A percentile compares a stretch with the other conserved stretches of the same genome.
Evolutionary conservation across 192 early-diverging fungal species (phyloP).

Genomic region (Rhizophagus clarus): DNA sequence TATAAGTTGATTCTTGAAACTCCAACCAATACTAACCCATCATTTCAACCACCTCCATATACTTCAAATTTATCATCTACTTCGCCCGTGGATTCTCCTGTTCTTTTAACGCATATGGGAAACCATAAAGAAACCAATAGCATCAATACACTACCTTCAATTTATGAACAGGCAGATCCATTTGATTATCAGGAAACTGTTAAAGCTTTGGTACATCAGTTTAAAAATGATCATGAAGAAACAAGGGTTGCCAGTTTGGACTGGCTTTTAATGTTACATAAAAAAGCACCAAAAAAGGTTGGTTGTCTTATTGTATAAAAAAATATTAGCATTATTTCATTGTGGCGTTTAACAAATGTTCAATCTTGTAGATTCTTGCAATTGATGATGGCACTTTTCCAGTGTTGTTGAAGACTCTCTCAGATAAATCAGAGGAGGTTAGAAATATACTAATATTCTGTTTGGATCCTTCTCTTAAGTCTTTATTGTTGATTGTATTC

Average conservation of each 20-base stretch:
- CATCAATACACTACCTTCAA: not conserved
- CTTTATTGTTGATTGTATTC: conserved; percentile 6
- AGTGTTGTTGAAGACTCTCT: conserved; percentile 86
- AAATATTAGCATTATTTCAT: not conserved
- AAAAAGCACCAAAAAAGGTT: conserved; percentile 82
- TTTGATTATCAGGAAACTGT: conserved; percentile 89
- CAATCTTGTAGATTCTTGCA: conserved; percentile 68
- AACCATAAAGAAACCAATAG: not conserved
- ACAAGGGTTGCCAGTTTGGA: conserved; percentile 90
- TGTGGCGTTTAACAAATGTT: too few relatives aligned
- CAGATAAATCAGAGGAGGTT: conserved; percentile 92
- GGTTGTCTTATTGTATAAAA: not conserved
- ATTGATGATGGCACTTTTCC: conserved; percentile 88
- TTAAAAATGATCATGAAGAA: conserved; percentile 88
- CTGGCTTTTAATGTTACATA: conserved; percentile 97
- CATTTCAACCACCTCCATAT: not conserved
- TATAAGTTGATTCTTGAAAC: conserved; percentile 76
- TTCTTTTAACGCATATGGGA: not conserved
- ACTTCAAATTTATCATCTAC: conserved; percentile 14
- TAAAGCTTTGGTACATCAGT: conserved; percentile 73
- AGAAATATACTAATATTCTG: conserved; percentile 5
- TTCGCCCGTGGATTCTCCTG: not conserved
- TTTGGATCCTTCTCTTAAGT: not conserved
- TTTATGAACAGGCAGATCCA: conserved; percentile 48
- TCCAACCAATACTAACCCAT: conserved; percentile 33